phyloP scores from a whole-genome alignment of 1,139 yeast species.

The Suhomyces kunorum region DNA sequence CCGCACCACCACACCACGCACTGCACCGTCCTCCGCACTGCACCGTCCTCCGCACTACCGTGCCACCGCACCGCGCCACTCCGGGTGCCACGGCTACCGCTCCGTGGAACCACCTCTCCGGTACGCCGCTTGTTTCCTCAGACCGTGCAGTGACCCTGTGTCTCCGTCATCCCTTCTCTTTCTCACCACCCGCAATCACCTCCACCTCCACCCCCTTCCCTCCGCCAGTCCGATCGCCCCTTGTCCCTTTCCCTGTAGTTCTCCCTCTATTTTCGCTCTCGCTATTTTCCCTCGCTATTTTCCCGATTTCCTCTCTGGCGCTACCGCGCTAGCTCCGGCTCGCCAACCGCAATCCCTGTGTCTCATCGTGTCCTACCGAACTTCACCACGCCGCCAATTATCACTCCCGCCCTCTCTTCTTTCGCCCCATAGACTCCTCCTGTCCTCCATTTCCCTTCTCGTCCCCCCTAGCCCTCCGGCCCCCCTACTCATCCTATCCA shows the following conservation, averaged over 20 bases:
- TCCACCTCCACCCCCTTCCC: not conserved
- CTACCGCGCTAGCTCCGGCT: not conserved
- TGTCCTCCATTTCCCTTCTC: not conserved
- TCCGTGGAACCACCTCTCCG: too few species aligned
- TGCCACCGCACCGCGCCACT: too few species aligned
- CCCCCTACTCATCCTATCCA: too few species aligned
- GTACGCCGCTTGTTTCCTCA: too few species aligned
- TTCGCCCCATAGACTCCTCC: not conserved
- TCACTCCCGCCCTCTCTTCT: not conserved
- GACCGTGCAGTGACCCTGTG: too few species aligned
- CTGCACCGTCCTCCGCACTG: too few species aligned
- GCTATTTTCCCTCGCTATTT: too few species aligned
- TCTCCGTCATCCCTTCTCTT: not conserved
- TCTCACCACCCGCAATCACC: not conserved
- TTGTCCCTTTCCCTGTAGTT: too few species aligned
- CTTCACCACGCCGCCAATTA: not conserved
- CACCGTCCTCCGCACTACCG: too few species aligned
- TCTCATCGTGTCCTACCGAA: slow-evolving; percentile 5
- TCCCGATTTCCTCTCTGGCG: slow-evolving; percentile 2
- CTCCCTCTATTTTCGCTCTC: too few species aligned
- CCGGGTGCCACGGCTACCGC: too few species aligned
- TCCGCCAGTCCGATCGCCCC: not conserved
- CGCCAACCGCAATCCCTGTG: slow-evolving; percentile 6
- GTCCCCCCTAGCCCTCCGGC: not conserved
- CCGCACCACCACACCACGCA: too few species aligned